Conservation (phyloP, 441 rosid species). For the Populus hybrid region DNA sequence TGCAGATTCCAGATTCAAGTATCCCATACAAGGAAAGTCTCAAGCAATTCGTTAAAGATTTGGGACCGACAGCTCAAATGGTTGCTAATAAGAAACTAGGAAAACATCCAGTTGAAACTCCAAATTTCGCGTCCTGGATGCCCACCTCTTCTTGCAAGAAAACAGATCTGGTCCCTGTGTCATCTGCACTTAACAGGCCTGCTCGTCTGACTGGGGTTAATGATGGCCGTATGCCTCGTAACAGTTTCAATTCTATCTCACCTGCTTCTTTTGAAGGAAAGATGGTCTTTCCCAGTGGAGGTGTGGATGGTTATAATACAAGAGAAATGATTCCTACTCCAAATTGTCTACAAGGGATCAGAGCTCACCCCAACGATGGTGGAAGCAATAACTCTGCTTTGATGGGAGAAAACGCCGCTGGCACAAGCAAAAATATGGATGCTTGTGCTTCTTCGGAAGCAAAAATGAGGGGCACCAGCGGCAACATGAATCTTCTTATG, state of each 20-base stretch:
- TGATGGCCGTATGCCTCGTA: background rate
- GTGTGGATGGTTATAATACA: background rate
- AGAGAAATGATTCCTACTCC: background rate
- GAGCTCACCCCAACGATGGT: background rate
- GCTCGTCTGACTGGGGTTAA: background rate
- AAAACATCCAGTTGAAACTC: constrained; percentile 18
- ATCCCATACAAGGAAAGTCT: constrained; percentile 34
- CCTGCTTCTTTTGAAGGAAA: constrained; percentile 21
- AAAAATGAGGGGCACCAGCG: background rate
- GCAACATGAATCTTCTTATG: constrained; percentile 16
- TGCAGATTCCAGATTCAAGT: constrained; percentile 28
- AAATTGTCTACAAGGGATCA: background rate
- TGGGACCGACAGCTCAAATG: constrained; percentile 43
- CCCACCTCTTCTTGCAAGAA: background rate
- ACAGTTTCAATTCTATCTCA: constrained; percentile 1
- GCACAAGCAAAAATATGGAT: background rate
- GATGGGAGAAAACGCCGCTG: background rate
- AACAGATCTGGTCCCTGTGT: background rate
- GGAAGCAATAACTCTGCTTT: background rate
- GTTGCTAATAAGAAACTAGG: constrained; percentile 32
- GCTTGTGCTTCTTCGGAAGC: too few species aligned
- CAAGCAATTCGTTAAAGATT: constrained; percentile 27
- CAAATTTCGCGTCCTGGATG: background rate
- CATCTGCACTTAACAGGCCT: constrained; percentile 8
- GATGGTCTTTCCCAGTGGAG: background rate